These are phyloP conservation scores for Beverwykella pulmonaria DNA, from an alignment of 495 filamentous ascomycete species.

Conservation along the genomic window DNA sequence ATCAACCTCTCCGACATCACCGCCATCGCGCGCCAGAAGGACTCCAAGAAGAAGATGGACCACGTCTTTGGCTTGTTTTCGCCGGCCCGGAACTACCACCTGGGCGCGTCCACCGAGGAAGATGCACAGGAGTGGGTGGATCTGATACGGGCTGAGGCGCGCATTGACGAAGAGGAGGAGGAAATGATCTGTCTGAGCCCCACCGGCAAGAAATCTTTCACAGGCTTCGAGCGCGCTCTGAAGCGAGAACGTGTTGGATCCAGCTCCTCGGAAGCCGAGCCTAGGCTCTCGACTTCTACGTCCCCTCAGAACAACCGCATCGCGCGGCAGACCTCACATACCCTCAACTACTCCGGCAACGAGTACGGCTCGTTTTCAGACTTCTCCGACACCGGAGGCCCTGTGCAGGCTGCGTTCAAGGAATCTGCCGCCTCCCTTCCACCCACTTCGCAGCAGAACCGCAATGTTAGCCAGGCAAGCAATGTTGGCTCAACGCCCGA, in stretches of 20 bases:
- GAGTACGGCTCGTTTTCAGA: constrained; percentile 89
- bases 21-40: constrained; percentile 82
- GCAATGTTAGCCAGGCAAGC: constrained; percentile 62
- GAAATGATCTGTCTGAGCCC: constrained; percentile 73
- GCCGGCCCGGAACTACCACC: constrained; percentile 85
- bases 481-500: constrained; percentile 60
- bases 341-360: constrained; percentile 81
- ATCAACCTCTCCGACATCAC: constrained; percentile 88
- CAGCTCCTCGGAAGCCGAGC: constrained; percentile 65
- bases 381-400: constrained; percentile 67
- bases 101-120: constrained; percentile 69
- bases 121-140: constrained; percentile 89
- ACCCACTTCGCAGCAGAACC: constrained; percentile 36
- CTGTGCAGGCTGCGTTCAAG: constrained; percentile 47
- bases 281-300: constrained; percentile 16
- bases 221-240: constrained; percentile 27
- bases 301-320: constrained; percentile 30
- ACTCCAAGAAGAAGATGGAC: constrained; percentile 76
- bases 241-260: constrained; percentile 49
- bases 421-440: constrained; percentile 49
- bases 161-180: constrained; percentile 82
- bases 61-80: constrained; percentile 94
- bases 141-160: constrained; percentile 74
- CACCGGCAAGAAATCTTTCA: constrained; percentile 45
- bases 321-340: constrained; percentile 49